phyloP scores from a whole-genome alignment of 257 asterid species.

The Paulownia fortunei region DNA sequence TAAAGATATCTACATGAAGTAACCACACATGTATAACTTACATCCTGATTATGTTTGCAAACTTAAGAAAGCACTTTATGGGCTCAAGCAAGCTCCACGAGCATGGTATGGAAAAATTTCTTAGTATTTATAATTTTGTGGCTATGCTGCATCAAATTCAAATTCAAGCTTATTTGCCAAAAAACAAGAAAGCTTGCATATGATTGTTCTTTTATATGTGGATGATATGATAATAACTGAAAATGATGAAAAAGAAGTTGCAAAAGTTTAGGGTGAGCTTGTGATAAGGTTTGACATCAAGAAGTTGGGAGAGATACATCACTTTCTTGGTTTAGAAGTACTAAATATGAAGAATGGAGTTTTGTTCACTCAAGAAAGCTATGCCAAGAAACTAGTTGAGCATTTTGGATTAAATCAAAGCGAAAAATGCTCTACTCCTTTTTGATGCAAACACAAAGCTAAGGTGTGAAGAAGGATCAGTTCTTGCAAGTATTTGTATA shows the following conservation, averaged over 20 bases:
- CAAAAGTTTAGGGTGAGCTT: neutral
- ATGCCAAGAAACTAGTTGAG: neutral
- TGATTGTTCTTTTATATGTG: conserved; percentile 17
- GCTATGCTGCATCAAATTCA: neutral
- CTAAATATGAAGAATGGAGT: neutral
- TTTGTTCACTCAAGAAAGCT: conserved; percentile 15
- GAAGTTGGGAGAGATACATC: neutral
- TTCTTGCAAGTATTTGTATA: too few relatives aligned
- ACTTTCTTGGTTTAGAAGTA: conserved; percentile 33
- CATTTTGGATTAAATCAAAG: neutral
- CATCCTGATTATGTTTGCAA: neutral
- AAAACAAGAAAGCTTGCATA: neutral
- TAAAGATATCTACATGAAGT: neutral
- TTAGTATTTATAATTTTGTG: conserved; percentile 21
- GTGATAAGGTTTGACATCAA: conserved; percentile 29
- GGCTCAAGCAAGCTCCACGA: conserved; percentile 10
- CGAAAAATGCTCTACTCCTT: conserved; percentile 6
- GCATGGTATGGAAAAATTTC: conserved; percentile 19
- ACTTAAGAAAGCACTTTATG: conserved; percentile 1
- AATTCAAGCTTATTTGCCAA: conserved; percentile 23
- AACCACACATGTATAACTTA: neutral
- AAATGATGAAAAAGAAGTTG: conserved; percentile 23
- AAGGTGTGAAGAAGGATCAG: conserved; percentile 3
- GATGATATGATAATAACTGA: conserved; percentile 34
- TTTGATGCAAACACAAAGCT: conserved; percentile 19